A percentile compares a stretch with the other conserved stretches of the same genome.
These are phyloP conservation scores for Sporothrix inflata DNA, from an alignment of 2,329 filamentous ascomycete species.

Conservation along the genomic window DNA sequence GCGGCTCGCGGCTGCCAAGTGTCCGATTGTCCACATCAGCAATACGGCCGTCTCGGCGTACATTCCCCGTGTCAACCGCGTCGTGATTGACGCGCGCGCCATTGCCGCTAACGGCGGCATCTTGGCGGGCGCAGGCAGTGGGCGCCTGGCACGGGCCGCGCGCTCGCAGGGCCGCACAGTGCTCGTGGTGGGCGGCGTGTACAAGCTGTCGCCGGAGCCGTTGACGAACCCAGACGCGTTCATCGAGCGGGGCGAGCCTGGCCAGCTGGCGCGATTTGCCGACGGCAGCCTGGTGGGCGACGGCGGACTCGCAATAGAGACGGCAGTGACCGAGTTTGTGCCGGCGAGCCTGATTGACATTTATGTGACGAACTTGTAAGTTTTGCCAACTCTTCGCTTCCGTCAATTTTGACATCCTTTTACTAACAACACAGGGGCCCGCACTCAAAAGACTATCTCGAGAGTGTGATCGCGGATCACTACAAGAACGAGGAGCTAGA, in stretches of 20 bases:
- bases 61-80: constrained; percentile 94
- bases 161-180: constrained; percentile 81
- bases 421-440: constrained; percentile 36
- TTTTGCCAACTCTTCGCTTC: constrained; percentile 47
- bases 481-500: constrained; percentile 38
- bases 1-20: constrained; percentile 74
- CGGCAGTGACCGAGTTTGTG: constrained; percentile 81
- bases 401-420: not conserved
- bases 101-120: constrained; percentile 88
- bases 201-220: constrained; percentile 90
- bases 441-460: constrained; percentile 39
- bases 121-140: constrained; percentile 81
- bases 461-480: constrained; percentile 39
- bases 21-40: constrained; percentile 80
- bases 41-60: constrained; percentile 88
- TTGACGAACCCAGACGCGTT: constrained; percentile 80
- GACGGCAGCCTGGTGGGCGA: constrained; percentile 71
- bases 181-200: constrained; percentile 86
- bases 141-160: constrained; percentile 81
- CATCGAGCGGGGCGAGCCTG: constrained; percentile 84
- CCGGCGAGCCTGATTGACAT: constrained; percentile 74
- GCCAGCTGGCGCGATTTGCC: constrained; percentile 74
- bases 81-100: constrained; percentile 84
- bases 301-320: constrained; percentile 75
- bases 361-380: constrained; percentile 78